phyloP scores from a whole-genome alignment of 192 early-diverging fungal species.

The Coemansia javaensis region DNA sequence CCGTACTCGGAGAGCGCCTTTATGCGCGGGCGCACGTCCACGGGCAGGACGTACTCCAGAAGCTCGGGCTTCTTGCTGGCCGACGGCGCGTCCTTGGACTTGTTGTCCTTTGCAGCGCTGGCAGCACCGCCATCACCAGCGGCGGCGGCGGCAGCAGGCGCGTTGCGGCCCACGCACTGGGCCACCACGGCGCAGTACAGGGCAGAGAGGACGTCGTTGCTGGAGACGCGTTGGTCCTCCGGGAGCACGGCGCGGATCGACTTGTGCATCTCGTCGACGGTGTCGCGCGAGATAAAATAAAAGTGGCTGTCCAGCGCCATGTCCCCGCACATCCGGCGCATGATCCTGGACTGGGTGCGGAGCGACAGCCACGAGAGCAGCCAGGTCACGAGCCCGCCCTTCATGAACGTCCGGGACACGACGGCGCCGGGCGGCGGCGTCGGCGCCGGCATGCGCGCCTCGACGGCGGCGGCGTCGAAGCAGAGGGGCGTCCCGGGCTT shows the following conservation, averaged over 20 bases:
- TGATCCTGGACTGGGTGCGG: neutral
- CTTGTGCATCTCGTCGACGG: neutral
- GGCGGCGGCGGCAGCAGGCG: neutral
- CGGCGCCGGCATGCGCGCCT: neutral
- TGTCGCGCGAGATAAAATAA: slow-evolving; percentile 1
- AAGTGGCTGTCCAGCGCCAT: neutral
- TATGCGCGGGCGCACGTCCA: neutral
- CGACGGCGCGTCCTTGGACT: too few species aligned
- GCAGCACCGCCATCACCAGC: neutral
- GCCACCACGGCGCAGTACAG: slow-evolving; percentile 3
- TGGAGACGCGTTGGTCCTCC: neutral
- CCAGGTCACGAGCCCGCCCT: neutral
- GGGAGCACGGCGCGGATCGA: neutral
- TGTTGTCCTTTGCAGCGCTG: too few species aligned
- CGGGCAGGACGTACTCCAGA: neutral
- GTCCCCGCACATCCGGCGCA: neutral
- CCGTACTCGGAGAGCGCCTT: neutral
- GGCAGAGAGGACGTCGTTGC: slow-evolving; percentile 12
- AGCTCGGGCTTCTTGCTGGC: too few species aligned
- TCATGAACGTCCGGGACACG: neutral
- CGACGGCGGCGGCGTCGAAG: neutral
- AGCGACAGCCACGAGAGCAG: slow-evolving; percentile 7
- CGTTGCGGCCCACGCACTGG: neutral
- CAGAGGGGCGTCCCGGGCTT: neutral
- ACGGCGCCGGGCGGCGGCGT: neutral